These are phyloP conservation scores for Phialophora verrucosa DNA, from an alignment of 2,329 filamentous ascomycete genomes.

Conservation along the genomic window DNA sequence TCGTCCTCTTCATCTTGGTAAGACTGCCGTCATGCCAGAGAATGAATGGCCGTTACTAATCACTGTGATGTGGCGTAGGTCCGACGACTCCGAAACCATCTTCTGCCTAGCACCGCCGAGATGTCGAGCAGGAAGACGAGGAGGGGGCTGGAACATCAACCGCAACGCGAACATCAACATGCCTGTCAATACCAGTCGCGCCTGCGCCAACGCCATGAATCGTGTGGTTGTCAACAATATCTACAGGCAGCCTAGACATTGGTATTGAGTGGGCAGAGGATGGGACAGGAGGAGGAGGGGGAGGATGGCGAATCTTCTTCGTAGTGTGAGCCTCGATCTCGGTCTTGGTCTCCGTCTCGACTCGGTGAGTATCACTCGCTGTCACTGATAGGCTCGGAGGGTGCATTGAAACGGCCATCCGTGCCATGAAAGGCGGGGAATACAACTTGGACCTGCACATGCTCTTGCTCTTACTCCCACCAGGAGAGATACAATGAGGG, in stretches of 20 bases:
- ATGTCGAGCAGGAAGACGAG: constrained; percentile 1
- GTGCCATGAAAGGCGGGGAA: background rate
- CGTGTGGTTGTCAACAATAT: constrained; percentile 22
- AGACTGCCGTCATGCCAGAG: background rate
- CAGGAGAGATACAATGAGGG: background rate
- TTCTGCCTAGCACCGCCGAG: background rate
- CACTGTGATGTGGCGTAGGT: background rate
- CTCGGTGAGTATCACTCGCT: background rate
- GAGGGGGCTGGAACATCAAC: constrained; percentile 1
- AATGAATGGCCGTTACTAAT: background rate
- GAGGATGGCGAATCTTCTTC: too few species aligned
- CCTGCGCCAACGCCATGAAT: constrained; percentile 8
- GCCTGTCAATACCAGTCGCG: background rate
- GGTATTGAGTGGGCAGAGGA: background rate
- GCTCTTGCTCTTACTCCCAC: too few species aligned
- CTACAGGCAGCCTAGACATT: constrained; percentile 8
- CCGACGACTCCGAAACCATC: background rate
- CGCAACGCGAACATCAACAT: background rate
- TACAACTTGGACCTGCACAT: background rate
- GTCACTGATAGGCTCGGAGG: background rate
- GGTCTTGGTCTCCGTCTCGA: background rate
- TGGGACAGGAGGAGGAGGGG: background rate
- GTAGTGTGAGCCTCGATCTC: background rate
- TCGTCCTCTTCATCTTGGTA: constrained; percentile 13
- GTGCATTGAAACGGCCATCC: background rate